phyloP scores from a whole-genome alignment of 495 filamentous ascomycete genomes.

The Apiosordaria backusii region DNA sequence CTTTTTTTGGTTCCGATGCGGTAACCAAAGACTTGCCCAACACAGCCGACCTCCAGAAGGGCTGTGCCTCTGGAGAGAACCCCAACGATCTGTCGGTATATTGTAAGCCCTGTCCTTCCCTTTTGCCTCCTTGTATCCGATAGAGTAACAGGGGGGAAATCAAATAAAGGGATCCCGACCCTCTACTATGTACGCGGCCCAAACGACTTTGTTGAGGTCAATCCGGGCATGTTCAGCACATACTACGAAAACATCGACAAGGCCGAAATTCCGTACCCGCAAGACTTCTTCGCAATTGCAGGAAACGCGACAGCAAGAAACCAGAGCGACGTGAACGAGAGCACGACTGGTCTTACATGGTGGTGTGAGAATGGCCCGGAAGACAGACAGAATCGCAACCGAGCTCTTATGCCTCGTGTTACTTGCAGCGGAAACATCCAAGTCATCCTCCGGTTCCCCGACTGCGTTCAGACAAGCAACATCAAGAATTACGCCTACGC shows the following conservation, averaged over 20 bases:
- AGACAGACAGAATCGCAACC: slow-evolving; percentile 31
- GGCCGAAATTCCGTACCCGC: slow-evolving; percentile 73
- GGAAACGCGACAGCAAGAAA: slow-evolving; percentile 33
- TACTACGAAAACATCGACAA: slow-evolving; percentile 72
- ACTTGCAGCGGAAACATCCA: slow-evolving; percentile 37
- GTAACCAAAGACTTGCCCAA: slow-evolving; percentile 38
- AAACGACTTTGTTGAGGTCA: slow-evolving; percentile 36
- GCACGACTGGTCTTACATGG: slow-evolving; percentile 34
- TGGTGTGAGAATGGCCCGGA: slow-evolving; percentile 39
- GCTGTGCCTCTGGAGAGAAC: slow-evolving; percentile 38
- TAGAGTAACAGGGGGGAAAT: neutral
- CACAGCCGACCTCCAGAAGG: slow-evolving; percentile 35
- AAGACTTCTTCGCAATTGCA: slow-evolving; percentile 39
- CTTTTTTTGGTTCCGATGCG: slow-evolving; percentile 36
- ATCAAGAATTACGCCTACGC: slow-evolving; percentile 36
- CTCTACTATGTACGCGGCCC: slow-evolving; percentile 36
- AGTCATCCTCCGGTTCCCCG: slow-evolving; percentile 35
- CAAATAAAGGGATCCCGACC: slow-evolving; percentile 28
- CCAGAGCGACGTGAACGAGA: slow-evolving; percentile 35
- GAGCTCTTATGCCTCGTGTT: slow-evolving; percentile 30
- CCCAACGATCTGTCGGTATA: slow-evolving; percentile 38
- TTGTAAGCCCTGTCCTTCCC: slow-evolving; percentile 13
- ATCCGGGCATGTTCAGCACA: slow-evolving; percentile 36
- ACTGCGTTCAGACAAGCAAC: slow-evolving; percentile 32
- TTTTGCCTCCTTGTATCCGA: neutral